Base-by-base conservation (phyloP, 1,284 basidiomycete species). In the Wolfiporia cocos region DNA sequence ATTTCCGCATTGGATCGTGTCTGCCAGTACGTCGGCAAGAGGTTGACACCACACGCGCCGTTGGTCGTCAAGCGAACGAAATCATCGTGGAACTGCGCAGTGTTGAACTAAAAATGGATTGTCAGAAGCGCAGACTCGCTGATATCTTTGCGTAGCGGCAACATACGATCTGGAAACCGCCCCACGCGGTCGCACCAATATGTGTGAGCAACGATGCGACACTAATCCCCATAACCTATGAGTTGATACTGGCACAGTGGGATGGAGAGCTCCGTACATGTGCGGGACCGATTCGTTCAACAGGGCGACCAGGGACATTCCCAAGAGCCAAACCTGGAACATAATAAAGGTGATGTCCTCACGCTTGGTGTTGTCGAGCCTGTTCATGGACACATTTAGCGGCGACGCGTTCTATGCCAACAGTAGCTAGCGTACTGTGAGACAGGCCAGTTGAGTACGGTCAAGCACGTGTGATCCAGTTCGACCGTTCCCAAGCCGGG, bases 251-350 rank as follows among this genome's bases (percentile, higher is more conserved):
- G n/a, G 7, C 35, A 10, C 43, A 39, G 22, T 28, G 10, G 15
- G 15, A 5, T 15, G 17, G n/a, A n/a, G 23, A 14, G n/a, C 51
- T 28, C 9, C 72, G 46, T 55, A 71, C 66, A 81, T 79, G 50
- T 90, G 86, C 4, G 86, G 86, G 42, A 88, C 84, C 1, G 86
- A 88, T 61, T 89, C 86, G 56, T 89, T 87, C 40, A 87, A 61
- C 35, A 89, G 62, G 4, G 86, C 86, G 34, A 86, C 81, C 30
- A 84, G 51, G 3, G 85, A 87, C 79, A 89, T 84, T 28, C 81
- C 84, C 18, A 89, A 65, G 1, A 87, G 76, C 86, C 86, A 89
- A 43, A 86, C 65, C 51, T 88, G 84, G 66, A 88, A 90, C 9
- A 71, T 70, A 37, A 88, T 79, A 58, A 88, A 87, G 12, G 81